Evolutionary conservation across 108 stramenopile species (phyloP).

Genomic region (Fistulifera pelliculosa): DNA sequence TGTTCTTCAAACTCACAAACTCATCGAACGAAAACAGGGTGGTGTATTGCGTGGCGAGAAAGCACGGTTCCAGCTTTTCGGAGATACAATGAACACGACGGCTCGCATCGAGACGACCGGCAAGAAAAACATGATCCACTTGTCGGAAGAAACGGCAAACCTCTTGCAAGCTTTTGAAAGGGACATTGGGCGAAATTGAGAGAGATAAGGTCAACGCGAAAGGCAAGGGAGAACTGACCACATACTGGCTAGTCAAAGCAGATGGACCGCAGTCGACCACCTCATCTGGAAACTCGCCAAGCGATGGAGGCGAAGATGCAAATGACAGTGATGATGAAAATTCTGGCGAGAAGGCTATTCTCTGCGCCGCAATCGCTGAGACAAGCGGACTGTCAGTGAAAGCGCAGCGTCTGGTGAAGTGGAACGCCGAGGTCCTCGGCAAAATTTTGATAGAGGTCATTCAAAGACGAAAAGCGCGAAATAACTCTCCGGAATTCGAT

Average conservation of each 20-base stretch:
- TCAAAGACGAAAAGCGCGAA: conserved; percentile 2
- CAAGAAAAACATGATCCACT: conserved; percentile 18
- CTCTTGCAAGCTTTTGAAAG: conserved; percentile 18
- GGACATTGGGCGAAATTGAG: conserved; percentile 21
- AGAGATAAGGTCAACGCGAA: conserved; percentile 18
- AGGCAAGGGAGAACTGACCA: conserved; percentile 27
- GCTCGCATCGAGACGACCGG: conserved; percentile 38
- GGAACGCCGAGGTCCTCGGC: conserved; percentile 10
- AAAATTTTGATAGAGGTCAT: conserved; percentile 9
- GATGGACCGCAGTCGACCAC: not conserved
- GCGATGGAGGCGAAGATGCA: no score
- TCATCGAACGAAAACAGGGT: not conserved
- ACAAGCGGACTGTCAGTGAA: conserved; percentile 2
- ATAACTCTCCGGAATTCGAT: no score
- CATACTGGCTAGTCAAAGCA: conserved; percentile 10
- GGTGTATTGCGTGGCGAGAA: no score
- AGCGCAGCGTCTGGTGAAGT: conserved; percentile 11
- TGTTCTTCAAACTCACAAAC: not conserved
- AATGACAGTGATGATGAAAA: no score
- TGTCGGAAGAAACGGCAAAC: conserved; percentile 29
- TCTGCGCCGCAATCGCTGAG: no score
- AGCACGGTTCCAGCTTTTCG: not conserved
- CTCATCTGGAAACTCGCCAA: no score
- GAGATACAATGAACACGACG: conserved; percentile 11
- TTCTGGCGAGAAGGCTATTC: no score